Percentiles rank a stretch among this genome's conserved stretches.
Conservation (phyloP, 2,329 filamentous ascomycete genomes). For the Cercospora sp. region DNA sequence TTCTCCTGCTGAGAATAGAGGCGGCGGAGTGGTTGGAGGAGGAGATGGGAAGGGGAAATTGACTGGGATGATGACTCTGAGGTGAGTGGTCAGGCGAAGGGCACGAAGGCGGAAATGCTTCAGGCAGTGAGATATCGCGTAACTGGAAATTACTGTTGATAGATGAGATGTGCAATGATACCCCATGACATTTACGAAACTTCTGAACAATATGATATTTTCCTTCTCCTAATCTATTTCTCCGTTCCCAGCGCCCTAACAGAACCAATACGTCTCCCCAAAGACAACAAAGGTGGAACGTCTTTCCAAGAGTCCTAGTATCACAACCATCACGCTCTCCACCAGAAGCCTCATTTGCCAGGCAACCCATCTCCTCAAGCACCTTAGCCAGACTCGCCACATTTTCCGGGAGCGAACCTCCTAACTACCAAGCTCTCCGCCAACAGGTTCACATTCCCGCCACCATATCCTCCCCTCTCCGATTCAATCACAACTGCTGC, state of each 20-base stretch:
- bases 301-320: no score
- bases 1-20: background rate
- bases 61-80: background rate
- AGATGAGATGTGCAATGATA: background rate
- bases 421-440: background rate
- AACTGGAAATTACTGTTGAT: background rate
- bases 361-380: background rate
- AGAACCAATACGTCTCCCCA: no score
- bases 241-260: no score
- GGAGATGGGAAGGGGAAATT: no score
- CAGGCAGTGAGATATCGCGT: background rate
- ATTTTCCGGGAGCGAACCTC: background rate
- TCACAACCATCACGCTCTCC: no score
- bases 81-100: background rate
- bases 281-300: no score
- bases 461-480: no score
- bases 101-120: background rate
- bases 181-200: background rate
- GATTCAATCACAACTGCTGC: no score
- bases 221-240: no score
- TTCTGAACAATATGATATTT: no score
- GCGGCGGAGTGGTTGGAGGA: slow-evolving; percentile 1
- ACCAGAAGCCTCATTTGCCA: background rate
- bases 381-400: background rate
- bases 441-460: no score